Conservation (phyloP, 176 grass and related monocot species). For the Guadua angustifolia region DNA sequence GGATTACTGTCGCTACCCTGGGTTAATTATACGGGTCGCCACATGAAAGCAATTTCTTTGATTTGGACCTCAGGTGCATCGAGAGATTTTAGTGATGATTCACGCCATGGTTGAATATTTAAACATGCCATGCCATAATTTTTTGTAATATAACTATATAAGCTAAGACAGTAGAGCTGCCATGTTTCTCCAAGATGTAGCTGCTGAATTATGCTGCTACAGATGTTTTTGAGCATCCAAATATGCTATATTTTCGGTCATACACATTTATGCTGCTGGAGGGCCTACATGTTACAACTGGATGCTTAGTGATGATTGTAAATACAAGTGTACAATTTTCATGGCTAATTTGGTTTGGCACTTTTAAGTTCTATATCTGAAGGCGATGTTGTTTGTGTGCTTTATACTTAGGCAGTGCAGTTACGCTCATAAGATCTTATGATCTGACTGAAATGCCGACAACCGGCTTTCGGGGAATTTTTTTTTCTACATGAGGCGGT, state of each 20-base stretch:
- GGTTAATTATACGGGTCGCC: too few relatives aligned
- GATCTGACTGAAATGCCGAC: too few relatives aligned
- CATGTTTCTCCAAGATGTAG: neutral
- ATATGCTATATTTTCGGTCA: neutral
- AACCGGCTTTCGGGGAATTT: neutral
- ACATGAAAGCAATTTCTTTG: neutral
- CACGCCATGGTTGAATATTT: neutral
- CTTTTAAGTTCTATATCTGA: too few relatives aligned
- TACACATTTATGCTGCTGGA: neutral
- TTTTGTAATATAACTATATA: neutral
- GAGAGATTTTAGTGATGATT: conserved; percentile 22
- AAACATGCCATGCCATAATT: neutral
- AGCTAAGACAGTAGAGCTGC: neutral
- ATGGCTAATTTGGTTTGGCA: neutral
- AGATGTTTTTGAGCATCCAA: neutral
- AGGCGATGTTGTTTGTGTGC: neutral
- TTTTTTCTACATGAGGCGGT: neutral
- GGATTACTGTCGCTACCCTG: too few relatives aligned
- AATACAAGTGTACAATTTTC: neutral
- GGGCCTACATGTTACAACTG: neutral
- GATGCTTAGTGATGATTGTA: neutral
- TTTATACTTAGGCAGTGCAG: neutral
- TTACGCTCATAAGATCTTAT: neutral
- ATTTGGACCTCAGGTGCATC: neutral
- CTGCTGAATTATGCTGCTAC: neutral